Base-by-base conservation (phyloP, 2,329 filamentous ascomycete genomes). In the Gyromitra esculenta region DNA sequence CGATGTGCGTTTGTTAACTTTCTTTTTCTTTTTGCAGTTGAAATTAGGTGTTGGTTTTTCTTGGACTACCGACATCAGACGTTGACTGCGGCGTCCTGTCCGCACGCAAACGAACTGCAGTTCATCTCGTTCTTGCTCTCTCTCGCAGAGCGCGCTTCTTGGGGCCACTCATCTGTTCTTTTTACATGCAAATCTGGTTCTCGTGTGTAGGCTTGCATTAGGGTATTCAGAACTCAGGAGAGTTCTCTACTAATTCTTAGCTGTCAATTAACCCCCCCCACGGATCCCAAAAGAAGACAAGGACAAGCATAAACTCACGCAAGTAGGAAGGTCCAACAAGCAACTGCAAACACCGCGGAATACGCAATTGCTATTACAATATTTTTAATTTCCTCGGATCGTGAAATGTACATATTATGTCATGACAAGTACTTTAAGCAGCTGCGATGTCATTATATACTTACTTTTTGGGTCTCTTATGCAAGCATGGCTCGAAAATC, bases 101-200 rank as follows among this genome's bases (percentile, higher is more conserved):
- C 9, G 52, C 67, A 73, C 70, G 70, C 60, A 73, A 73, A 52
- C 50, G 18, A 62, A 39, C 35, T 67, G 50, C 50, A 25, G 69
- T 41, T 60, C 41, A 64, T 60, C 50, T 25, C 25, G 39, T 41
- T 45, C 21, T 54, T 25, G 6, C 31, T 31, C 31, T 31, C 31
- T 31, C 21, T n/a, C 50, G 11, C 50, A n/a, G 39, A 43, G 45
- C 15, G 21, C 39, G 41, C 13, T 65, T 57, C 21, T 65, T 64
- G 11, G 13, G 13, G 52, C 31, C 21, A 68, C 45, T 13, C 25
- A 31, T 11, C 31, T 31, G 9, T 5, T 45, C 15, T 41, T n/a
- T 50, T n/a, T 62, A 15, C 54, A 39, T 39, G 9, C 15, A 15
- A 45, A 52, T 31, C 43, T 15, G 15, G 15, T 11, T 18, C 37